Conservation (phyloP, 768 basidiomycete species). For the Boletus rubescentipes region DNA sequence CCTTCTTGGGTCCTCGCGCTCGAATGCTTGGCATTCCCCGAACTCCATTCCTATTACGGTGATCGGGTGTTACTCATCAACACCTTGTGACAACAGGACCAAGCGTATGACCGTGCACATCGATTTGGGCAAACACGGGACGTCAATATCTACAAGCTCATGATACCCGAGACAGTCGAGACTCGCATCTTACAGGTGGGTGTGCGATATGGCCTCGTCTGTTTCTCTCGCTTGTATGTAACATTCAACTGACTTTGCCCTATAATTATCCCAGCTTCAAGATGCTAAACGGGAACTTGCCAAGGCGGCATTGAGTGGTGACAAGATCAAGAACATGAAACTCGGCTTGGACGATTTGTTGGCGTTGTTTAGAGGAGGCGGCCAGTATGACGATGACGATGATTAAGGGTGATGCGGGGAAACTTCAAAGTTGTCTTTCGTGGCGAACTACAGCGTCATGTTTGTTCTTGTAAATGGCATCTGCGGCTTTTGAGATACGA, state of each 20-base stretch:
- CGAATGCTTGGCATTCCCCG: not conserved
- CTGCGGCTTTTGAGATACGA: not conserved
- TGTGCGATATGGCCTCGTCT: not conserved
- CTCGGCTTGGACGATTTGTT: constrained; percentile 86
- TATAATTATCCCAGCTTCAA: constrained; percentile 57
- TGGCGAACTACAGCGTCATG: not conserved
- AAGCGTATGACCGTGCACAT: constrained; percentile 92
- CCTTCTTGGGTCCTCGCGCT: not conserved
- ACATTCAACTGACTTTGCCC: not conserved
- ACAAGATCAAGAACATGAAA: constrained; percentile 81
- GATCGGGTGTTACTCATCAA: not conserved
- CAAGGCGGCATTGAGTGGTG: constrained; percentile 80
- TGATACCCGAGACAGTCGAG: constrained; percentile 83
- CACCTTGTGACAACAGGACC: constrained; percentile 51
- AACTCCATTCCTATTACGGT: not conserved
- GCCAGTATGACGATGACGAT: constrained; percentile 52
- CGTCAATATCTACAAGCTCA: constrained; percentile 89
- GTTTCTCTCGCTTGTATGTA: not conserved
- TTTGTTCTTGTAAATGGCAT: not conserved
- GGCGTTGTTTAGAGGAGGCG: constrained; percentile 67
- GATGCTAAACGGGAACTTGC: constrained; percentile 87
- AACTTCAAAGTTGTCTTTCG: not conserved
- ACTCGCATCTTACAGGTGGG: constrained; percentile 75
- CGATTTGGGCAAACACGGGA: constrained; percentile 84
- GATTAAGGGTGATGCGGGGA: not conserved